Percentiles rank a stretch among this genome's conserved stretches.
Conservation (phyloP, 371 early-diverging fungal species). For the Sporodiniella umbellata region DNA sequence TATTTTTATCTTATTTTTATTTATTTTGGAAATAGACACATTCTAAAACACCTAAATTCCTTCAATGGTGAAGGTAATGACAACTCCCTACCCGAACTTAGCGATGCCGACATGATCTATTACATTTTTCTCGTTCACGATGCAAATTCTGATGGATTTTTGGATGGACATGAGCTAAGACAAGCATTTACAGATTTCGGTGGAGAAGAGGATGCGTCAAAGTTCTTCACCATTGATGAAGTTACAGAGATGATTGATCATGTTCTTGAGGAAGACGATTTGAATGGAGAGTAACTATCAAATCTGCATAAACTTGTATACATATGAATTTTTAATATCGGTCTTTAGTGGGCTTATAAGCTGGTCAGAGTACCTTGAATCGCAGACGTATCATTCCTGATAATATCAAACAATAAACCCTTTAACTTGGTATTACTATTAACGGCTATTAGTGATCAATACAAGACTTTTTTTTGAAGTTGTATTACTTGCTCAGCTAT, state of each 20-base stretch:
- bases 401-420: too few relatives aligned
- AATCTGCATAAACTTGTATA: not conserved
- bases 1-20: too few relatives aligned
- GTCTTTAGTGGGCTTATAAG: constrained; percentile 61
- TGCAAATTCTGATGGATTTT: constrained; percentile 55
- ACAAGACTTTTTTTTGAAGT: too few relatives aligned
- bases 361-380: constrained; percentile 72
- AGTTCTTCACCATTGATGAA: constrained; percentile 26
- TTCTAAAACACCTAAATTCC: constrained; percentile 23
- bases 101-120: constrained; percentile 49
- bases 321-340: not conserved
- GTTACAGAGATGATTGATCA: constrained; percentile 59
- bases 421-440: too few relatives aligned
- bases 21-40: too few relatives aligned
- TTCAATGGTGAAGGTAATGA: constrained; percentile 10
- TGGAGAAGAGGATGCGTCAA: constrained; percentile 19
- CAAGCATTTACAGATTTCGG: constrained; percentile 49
- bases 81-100: constrained; percentile 14
- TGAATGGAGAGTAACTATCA: constrained; percentile 48
- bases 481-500: too few relatives aligned
- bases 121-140: constrained; percentile 62
- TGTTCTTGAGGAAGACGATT: constrained; percentile 62
- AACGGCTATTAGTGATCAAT: too few relatives aligned
- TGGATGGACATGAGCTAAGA: constrained; percentile 74
- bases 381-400: constrained; percentile 65